phyloP scores from a whole-genome alignment of 139 green algal genomes.

The Spirogloea muscicola region DNA sequence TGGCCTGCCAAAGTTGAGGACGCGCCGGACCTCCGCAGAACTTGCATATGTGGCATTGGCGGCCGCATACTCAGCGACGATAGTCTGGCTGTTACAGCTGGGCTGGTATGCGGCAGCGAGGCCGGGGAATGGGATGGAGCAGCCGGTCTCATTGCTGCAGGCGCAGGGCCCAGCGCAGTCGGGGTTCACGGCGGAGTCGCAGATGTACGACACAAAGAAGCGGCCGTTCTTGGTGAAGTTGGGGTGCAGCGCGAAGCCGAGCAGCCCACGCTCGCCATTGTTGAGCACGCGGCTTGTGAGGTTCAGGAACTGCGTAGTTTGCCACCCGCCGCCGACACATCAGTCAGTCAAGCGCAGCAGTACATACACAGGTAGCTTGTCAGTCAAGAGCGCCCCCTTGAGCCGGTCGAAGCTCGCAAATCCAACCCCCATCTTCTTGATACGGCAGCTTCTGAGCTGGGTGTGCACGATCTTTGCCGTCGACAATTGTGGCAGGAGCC shows the following conservation, averaged over 20 bases:
- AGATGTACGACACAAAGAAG: conserved; percentile 33
- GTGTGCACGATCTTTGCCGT: too few relatives aligned
- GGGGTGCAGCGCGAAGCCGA: conserved; percentile 3
- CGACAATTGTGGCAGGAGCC: too few relatives aligned
- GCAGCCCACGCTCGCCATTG: neutral
- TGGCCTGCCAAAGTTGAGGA: conserved; percentile 1
- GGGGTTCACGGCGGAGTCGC: conserved; percentile 1
- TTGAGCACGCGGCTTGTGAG: neutral
- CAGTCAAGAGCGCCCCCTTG: too few relatives aligned
- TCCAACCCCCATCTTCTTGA: too few relatives aligned
- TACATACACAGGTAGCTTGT: too few relatives aligned
- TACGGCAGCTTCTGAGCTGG: too few relatives aligned
- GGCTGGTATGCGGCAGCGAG: neutral
- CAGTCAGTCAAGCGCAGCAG: too few relatives aligned
- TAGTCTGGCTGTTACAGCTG: conserved; percentile 1
- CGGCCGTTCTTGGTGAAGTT: conserved; percentile 8
- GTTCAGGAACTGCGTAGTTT: conserved; percentile 4
- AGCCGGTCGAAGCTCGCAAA: too few relatives aligned
- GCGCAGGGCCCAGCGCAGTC: conserved; percentile 9
- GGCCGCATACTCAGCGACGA: conserved; percentile 7
- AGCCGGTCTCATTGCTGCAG: conserved; percentile 4
- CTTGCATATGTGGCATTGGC: neutral
- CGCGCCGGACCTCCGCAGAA: conserved; percentile 1
- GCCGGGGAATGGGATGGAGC: too few relatives aligned
- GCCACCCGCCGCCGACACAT: neutral